Evolutionary conservation across 228 moss, liverwort and hornwort species (phyloP).

Genomic region (Sphagnum fallax): DNA sequence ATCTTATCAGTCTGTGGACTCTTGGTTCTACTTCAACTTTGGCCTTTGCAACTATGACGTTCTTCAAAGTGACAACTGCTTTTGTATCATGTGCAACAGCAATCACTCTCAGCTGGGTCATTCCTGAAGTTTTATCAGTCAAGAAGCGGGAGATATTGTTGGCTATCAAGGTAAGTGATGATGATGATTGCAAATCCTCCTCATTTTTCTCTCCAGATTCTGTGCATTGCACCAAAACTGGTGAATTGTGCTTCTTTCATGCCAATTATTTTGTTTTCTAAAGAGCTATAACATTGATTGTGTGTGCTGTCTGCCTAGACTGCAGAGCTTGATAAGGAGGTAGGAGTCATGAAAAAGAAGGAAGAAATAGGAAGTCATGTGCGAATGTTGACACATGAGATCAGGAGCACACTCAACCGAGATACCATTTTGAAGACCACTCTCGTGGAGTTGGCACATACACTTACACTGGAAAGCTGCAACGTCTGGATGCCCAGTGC

Average conservation of each 20-base stretch:
- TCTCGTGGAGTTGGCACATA: conserved; percentile 72
- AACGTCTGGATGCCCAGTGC: conserved; percentile 85
- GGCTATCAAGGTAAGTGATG: conserved; percentile 51
- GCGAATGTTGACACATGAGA: conserved; percentile 80
- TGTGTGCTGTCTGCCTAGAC: conserved; percentile 46
- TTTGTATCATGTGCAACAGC: conserved; percentile 78
- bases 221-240: no score
- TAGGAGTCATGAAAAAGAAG: conserved; percentile 76
- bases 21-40: conserved; percentile 40
- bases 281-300: no score
- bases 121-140: conserved; percentile 63
- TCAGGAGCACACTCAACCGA: conserved; percentile 88
- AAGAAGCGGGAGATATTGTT: conserved; percentile 73
- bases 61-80: conserved; percentile 81
- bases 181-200: neutral
- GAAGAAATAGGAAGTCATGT: conserved; percentile 86
- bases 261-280: no score
- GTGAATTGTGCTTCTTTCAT: no score
- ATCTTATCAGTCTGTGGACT: conserved; percentile 71
- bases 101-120: conserved; percentile 69
- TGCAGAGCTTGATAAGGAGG: conserved; percentile 83
- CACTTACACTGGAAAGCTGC: conserved; percentile 62
- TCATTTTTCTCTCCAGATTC: neutral
- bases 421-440: conserved; percentile 88
- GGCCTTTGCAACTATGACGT: conserved; percentile 53